phyloP scores from a whole-genome alignment of 768 basidiomycete species.

The Lactarius deliciosus region DNA sequence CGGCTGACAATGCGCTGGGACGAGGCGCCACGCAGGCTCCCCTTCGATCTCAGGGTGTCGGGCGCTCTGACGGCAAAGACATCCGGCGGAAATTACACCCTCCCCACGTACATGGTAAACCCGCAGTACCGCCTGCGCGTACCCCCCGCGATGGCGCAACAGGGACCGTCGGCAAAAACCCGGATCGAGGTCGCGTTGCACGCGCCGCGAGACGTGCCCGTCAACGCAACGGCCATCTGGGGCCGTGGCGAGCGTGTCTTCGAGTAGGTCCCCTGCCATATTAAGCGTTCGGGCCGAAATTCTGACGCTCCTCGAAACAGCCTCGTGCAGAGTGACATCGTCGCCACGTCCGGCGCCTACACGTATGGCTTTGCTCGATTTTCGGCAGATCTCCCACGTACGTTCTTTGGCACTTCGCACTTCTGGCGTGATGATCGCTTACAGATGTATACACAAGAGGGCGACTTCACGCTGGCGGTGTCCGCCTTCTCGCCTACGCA shows the following conservation, averaged over 20 bases:
- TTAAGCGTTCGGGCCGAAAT: too few relatives aligned
- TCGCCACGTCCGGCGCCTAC: conserved; percentile 77
- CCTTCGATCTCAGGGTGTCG: conserved; percentile 40
- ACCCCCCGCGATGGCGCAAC: conserved; percentile 34
- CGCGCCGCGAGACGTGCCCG: conserved; percentile 62
- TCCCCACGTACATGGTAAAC: conserved; percentile 84
- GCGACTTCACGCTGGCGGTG: conserved; percentile 79
- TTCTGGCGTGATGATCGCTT: conserved; percentile 13
- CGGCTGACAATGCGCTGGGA: conserved; percentile 35
- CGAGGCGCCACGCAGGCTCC: conserved; percentile 26
- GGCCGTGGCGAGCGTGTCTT: conserved; percentile 69
- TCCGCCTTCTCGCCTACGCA: conserved; percentile 81
- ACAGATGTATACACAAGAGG: conserved; percentile 46
- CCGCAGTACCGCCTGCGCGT: conserved; percentile 81
- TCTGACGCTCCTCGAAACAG: conserved; percentile 34
- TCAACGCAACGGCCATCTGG: conserved; percentile 75
- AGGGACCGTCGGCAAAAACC: conserved; percentile 37
- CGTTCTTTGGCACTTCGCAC: conserved; percentile 31
- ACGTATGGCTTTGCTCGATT: conserved; percentile 69
- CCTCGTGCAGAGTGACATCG: conserved; percentile 64
- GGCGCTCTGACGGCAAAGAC: conserved; percentile 66
- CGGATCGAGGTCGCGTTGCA: conserved; percentile 48
- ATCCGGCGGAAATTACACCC: conserved; percentile 80
- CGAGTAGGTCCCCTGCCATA: conserved; percentile 47
- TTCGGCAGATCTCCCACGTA: conserved; percentile 55